Conservation (phyloP, 306 rosid species). For the Inga oerstediana region DNA sequence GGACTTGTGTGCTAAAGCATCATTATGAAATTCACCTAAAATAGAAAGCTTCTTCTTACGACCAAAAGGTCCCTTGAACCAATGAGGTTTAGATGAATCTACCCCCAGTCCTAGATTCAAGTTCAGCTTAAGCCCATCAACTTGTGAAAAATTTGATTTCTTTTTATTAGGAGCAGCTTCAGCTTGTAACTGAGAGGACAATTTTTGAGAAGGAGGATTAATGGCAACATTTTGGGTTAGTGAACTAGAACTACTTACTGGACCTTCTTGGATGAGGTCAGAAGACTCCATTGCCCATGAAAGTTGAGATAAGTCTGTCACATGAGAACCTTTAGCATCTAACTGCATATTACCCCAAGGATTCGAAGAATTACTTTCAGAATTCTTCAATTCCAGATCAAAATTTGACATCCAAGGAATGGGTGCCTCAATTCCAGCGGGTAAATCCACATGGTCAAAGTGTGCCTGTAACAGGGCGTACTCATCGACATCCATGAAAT, state of each 20-base stretch:
- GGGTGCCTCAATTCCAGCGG: constrained; percentile 81
- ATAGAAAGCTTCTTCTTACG: constrained; percentile 46
- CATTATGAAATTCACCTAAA: constrained; percentile 39
- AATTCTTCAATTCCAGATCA: constrained; percentile 32
- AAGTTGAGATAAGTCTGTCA: constrained; percentile 29
- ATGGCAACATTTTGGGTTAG: constrained; percentile 31
- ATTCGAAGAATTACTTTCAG: constrained; percentile 44
- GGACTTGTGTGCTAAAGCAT: constrained; percentile 31
- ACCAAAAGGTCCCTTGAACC: constrained; percentile 49
- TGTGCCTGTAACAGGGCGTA: constrained; percentile 61
- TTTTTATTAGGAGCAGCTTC: constrained; percentile 44
- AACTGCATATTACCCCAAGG: constrained; percentile 34
- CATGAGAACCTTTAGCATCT: constrained; percentile 28
- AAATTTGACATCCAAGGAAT: constrained; percentile 64
- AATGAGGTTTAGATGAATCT: constrained; percentile 48
- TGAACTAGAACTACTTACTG: constrained; percentile 40
- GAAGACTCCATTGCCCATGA: constrained; percentile 37
- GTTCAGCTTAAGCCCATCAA: constrained; percentile 41
- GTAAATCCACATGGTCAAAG: constrained; percentile 69
- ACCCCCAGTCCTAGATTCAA: constrained; percentile 39
- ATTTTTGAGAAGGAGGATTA: constrained; percentile 33
- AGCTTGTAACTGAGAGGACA: constrained; percentile 33
- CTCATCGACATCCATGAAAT: constrained; percentile 58
- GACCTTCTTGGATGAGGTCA: constrained; percentile 28
- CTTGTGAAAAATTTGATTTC: constrained; percentile 39